Base-by-base conservation (phyloP, 495 filamentous ascomycete genomes). In the Aspergillus affinis region DNA sequence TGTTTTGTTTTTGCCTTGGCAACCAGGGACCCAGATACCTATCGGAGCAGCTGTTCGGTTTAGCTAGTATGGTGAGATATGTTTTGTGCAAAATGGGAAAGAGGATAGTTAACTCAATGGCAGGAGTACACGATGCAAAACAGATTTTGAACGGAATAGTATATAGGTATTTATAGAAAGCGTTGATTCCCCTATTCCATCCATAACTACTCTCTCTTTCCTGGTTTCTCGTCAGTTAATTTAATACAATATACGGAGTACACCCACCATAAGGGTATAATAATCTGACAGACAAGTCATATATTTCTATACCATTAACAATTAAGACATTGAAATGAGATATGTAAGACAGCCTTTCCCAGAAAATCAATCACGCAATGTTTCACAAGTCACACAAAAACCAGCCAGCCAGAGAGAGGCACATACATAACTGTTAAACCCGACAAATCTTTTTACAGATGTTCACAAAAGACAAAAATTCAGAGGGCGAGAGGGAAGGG, bases 231-330 rank as follows among this genome's bases (percentile, higher is more conserved):
- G n/a, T 26, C 23, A 26, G 23, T 26, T 26, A 26, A 26, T 26
- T 4, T 26, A 4, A 26, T 26, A 26, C 18, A 17, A 49, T 17
- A 49, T 49, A n/a, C 12, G n/a, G n/a, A 21, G 23, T 36, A 48
- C 29, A 46, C 4, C 2, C 23, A 26, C 23, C 23, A 48, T 41
- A n/a, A n/a, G n/a, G n/a, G n/a, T n/a, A n/a, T n/a, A n/a, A n/a
- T n/a, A n/a, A n/a, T n/a, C n/a, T n/a, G n/a, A n/a, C n/a, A n/a
- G n/a, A n/a, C 36, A 50, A 45, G 30, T 18, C 26, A 18, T 9
- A 52, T 23, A 36, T 53, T 55, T 67, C 65, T 67, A 67, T 62
- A 57, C 56, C 57, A 67, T 64, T 67, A 67, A 59, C 57, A 62
- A 64, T 64, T 67, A 67, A 29, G 57, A 53, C 50, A 52, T 26